Evolutionary conservation across 192 early-diverging fungal genomes (phyloP).

Genomic region (Umbelopsis sp.): DNA sequence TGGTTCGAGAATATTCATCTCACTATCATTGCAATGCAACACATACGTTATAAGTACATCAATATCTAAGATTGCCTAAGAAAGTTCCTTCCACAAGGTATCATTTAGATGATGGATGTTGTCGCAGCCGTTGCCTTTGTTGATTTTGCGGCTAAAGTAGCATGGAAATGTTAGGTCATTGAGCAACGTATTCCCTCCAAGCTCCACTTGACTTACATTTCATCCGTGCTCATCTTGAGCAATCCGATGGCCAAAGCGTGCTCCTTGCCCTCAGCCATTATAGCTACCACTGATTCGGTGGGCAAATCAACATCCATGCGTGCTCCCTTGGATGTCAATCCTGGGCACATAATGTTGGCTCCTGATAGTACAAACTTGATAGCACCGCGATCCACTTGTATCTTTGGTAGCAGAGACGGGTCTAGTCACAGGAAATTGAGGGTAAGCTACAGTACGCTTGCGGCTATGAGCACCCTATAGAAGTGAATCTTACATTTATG

Average conservation of each 20-base stretch:
- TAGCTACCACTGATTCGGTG: constrained; percentile 75
- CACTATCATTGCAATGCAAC: too few relatives aligned
- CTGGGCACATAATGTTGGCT: constrained; percentile 99
- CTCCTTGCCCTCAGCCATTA: constrained; percentile 96
- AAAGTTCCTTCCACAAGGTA: constrained; percentile 67
- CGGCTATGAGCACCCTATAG: neutral
- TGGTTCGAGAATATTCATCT: neutral
- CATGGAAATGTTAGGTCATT: constrained; percentile 17
- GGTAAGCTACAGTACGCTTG: neutral
- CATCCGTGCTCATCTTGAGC: constrained; percentile 84
- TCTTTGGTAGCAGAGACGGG: constrained; percentile 86
- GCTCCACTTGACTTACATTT: constrained; percentile 69
- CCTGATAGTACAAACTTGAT: constrained; percentile 98
- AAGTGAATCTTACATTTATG: constrained; percentile 75
- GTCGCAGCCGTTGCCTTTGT: constrained; percentile 92
- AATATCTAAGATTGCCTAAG: neutral
- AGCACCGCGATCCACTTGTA: constrained; percentile 96
- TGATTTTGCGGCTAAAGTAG: constrained; percentile 52
- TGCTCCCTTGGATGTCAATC: constrained; percentile 93
- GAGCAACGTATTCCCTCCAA: neutral
- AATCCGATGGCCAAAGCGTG: constrained; percentile 89
- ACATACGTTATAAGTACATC: neutral
- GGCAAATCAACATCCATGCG: constrained; percentile 74
- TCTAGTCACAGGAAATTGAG: constrained; percentile 44
- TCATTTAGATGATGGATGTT: constrained; percentile 90